Conservation (phyloP, 2,329 filamentous ascomycete genomes). For the Colletotrichum sp. region DNA sequence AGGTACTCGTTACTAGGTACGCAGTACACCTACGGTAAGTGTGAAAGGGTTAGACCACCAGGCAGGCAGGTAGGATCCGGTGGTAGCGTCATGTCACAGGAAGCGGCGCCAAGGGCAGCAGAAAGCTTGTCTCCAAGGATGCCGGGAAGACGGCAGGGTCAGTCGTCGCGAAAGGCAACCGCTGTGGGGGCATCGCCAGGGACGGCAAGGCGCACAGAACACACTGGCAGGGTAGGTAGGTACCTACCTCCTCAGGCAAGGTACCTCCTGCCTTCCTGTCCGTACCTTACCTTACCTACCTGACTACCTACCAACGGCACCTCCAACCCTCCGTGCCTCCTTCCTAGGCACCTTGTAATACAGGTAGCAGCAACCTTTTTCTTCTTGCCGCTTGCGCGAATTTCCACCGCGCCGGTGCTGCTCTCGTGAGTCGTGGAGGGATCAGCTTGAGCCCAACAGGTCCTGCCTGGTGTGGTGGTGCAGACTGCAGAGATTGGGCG, state of each 20-base stretch:
- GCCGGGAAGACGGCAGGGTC: constrained; percentile 20
- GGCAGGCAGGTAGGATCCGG: not conserved
- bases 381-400: not conserved
- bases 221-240: not conserved
- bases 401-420: not conserved
- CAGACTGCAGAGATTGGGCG: not conserved
- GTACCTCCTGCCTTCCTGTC: not conserved
- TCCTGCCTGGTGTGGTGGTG: not conserved
- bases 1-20: not conserved
- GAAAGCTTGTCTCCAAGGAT: constrained; percentile 22
- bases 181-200: not conserved
- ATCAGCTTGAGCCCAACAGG: not conserved
- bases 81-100: constrained; percentile 12
- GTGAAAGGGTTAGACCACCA: not conserved
- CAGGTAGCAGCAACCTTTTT: not conserved
- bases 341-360: not conserved
- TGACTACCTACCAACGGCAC: not conserved
- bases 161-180: not conserved
- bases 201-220: not conserved
- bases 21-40: not conserved
- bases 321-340: not conserved
- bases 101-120: constrained; percentile 10
- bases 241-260: not conserved
- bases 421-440: not conserved
- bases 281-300: not conserved